Percentiles rank a stretch among this genome's conserved stretches.
These are phyloP conservation scores for Canavalia ensiformis DNA, from an alignment of 306 rosid genomes.

Conservation along the genomic window DNA sequence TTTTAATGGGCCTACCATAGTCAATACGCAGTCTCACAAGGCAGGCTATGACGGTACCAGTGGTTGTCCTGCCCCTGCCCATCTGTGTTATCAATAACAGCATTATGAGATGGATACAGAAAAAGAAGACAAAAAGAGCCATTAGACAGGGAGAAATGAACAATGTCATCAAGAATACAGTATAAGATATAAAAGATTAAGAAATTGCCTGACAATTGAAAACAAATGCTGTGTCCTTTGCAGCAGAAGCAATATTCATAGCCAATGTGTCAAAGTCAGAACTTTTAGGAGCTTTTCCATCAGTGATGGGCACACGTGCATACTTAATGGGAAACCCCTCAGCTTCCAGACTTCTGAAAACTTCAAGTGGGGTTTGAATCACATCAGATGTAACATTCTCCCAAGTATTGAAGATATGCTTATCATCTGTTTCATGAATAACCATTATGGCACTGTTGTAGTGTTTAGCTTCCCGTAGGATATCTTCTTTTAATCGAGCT, in stretches of 20 bases:
- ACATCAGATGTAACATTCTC: conserved; percentile 67
- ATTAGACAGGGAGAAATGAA: not conserved
- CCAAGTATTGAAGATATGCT: conserved; percentile 85
- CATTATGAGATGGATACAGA: conserved; percentile 6
- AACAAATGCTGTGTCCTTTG: conserved; percentile 79
- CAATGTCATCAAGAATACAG: conserved; percentile 20
- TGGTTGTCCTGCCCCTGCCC: conserved; percentile 93
- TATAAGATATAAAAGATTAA: conserved; percentile 46
- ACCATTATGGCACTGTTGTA: conserved; percentile 84
- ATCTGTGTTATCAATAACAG: conserved; percentile 57
- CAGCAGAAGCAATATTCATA: conserved; percentile 75
- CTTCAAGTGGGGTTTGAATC: conserved; percentile 87
- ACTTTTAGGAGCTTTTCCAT: conserved; percentile 91
- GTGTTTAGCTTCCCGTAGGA: conserved; percentile 78
- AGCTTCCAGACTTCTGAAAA: conserved; percentile 72
- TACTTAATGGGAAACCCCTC: conserved; percentile 83
- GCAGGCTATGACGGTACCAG: conserved; percentile 91
- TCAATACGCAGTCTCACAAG: conserved; percentile 83
- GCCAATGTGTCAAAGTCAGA: conserved; percentile 82
- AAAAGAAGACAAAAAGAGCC: not conserved
- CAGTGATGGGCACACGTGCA: conserved; percentile 91
- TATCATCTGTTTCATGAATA: conserved; percentile 78
- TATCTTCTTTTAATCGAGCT: conserved; percentile 83
- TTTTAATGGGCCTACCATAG: conserved; percentile 78
- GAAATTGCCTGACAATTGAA: conserved; percentile 84